Evolutionary conservation across 768 basidiomycete genomes (phyloP).

Genomic region (Kwoniella heveanensis): DNA sequence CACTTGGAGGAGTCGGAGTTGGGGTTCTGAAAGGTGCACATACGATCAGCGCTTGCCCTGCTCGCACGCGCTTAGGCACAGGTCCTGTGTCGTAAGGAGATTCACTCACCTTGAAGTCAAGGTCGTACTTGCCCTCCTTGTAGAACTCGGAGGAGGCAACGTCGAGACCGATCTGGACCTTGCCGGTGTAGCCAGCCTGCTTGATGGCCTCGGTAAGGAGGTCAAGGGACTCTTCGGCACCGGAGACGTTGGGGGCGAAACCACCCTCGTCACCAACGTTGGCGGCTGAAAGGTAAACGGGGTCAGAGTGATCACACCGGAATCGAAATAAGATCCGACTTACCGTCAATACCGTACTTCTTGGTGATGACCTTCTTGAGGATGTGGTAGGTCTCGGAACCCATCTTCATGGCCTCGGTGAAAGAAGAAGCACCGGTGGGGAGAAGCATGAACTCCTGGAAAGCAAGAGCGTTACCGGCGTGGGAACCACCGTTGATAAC

Average conservation of each 20-base stretch:
- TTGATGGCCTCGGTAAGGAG: slow-evolving; percentile 93
- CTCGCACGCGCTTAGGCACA: too few species aligned
- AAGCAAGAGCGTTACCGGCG: slow-evolving; percentile 98
- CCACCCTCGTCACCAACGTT: slow-evolving; percentile 99
- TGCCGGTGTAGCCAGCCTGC: slow-evolving; percentile 97
- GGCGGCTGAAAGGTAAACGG: slow-evolving; percentile 65
- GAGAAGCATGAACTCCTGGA: slow-evolving; percentile 99
- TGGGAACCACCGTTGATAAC: slow-evolving; percentile 99
- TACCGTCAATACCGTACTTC: slow-evolving; percentile 98
- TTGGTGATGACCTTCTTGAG: slow-evolving; percentile 98
- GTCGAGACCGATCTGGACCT: slow-evolving; percentile 97
- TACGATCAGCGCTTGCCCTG: slow-evolving; percentile 2
- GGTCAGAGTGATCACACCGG: too few species aligned
- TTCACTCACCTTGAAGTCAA: slow-evolving; percentile 64
- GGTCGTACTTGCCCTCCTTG: slow-evolving; percentile 99
- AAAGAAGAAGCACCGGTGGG: slow-evolving; percentile 89
- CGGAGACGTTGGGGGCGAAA: slow-evolving; percentile 96
- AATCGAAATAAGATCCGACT: slow-evolving; percentile 37
- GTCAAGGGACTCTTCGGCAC: slow-evolving; percentile 96
- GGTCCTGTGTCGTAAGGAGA: too few species aligned
- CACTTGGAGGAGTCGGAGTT: slow-evolving; percentile 97
- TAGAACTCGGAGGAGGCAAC: slow-evolving; percentile 99
- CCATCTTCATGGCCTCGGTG: slow-evolving; percentile 95
- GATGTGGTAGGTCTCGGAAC: slow-evolving; percentile 95
- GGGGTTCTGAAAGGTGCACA: slow-evolving; percentile 79